Percentiles rank a stretch among this genome's conserved stretches.
Evolutionary conservation across 345 rosid genomes (phyloP).

Genomic region (Corymbia maculata): DNA sequence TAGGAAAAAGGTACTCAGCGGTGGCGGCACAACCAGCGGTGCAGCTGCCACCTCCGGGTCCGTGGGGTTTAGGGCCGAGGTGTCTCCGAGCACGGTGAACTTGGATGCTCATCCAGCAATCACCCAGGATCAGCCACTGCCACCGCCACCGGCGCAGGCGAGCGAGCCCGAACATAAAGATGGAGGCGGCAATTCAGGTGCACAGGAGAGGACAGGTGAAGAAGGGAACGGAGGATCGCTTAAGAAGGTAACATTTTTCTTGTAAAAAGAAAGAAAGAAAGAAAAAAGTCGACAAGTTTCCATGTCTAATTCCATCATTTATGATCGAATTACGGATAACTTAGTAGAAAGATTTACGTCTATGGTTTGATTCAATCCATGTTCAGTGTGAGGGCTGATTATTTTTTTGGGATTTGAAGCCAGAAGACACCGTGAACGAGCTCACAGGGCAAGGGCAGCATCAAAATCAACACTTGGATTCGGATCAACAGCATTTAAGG

Average conservation of each 20-base stretch:
- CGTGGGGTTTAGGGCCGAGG: not conserved
- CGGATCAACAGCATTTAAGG: not conserved
- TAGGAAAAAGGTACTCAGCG: constrained; percentile 10
- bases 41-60: not conserved
- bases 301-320: not conserved
- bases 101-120: not conserved
- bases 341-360: not conserved
- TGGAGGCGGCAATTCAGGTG: not conserved
- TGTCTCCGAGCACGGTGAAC: not conserved
- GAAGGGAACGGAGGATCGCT: not conserved
- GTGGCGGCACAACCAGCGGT: not conserved
- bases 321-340: not conserved
- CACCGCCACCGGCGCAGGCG: not conserved
- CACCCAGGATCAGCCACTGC: not conserved
- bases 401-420: constrained; percentile 8
- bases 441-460: not conserved
- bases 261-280: not conserved
- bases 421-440: constrained; percentile 23
- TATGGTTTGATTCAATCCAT: not conserved
- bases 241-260: constrained; percentile 6
- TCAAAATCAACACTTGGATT: not conserved
- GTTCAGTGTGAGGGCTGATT: constrained; percentile 3
- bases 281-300: not conserved
- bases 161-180: not conserved
- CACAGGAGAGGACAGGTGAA: not conserved